Conservation (phyloP, 2,329 filamentous ascomycete genomes). For the Colletotrichum coccodes region DNA sequence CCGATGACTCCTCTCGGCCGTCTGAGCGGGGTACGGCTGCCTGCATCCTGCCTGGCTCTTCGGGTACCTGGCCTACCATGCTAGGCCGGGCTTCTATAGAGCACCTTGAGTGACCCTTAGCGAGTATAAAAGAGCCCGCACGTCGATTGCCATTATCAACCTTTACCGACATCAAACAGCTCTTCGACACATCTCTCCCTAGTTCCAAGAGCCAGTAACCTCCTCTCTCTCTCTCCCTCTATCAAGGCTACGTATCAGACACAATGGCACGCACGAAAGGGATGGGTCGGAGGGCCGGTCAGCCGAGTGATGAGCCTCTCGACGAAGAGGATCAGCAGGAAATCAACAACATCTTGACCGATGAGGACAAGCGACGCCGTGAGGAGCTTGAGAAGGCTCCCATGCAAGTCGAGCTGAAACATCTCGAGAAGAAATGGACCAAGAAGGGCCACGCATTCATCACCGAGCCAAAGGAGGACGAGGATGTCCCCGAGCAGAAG, state of each 20-base stretch:
- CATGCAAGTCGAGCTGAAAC: slow-evolving; percentile 43
- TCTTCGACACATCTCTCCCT: neutral
- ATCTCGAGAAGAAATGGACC: slow-evolving; percentile 44
- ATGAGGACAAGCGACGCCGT: slow-evolving; percentile 36
- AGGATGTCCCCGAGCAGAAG: slow-evolving; percentile 39
- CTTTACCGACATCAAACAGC: neutral
- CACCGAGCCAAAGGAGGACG: slow-evolving; percentile 42
- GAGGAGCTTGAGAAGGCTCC: slow-evolving; percentile 39
- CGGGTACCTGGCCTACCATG: neutral
- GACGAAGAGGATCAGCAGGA: slow-evolving; percentile 35
- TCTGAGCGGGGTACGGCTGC: slow-evolving; percentile 25
- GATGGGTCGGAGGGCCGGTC: neutral
- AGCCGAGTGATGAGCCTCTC: neutral
- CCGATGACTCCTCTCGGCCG: slow-evolving; percentile 19
- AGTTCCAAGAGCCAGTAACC: neutral
- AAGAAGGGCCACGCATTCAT: slow-evolving; percentile 40
- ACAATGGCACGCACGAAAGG: slow-evolving; percentile 21
- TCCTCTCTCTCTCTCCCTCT: neutral
- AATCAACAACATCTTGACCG: slow-evolving; percentile 30
- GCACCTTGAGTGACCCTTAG: neutral
- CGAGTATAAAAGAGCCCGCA: neutral
- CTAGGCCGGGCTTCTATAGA: too few species aligned
- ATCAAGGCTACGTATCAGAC: neutral
- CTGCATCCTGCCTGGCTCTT: neutral
- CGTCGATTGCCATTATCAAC: too few species aligned